Evolutionary conservation across 441 rosid genomes (phyloP), one percentile per base, ranked within the genome.

Genomic region (Pelargonium cotyledonis): DNA sequence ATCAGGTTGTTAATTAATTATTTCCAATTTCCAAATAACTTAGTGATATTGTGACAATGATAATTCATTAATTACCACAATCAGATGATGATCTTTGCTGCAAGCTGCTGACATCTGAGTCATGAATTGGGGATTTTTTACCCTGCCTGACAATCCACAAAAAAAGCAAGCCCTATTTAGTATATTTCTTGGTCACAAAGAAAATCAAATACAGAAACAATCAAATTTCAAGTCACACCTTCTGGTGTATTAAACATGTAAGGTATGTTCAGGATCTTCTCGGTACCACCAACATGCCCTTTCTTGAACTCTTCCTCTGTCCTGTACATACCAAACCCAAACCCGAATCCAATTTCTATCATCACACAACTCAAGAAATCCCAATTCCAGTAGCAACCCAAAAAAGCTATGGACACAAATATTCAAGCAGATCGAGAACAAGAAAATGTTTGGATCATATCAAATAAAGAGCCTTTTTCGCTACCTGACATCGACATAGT

Each of bases 101-200:
- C 58, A 51, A 51, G 58, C 58, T 51, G 58, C 58, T 51, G 58
- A 51, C 12, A 49, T 49, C 55, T 49, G 55, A 49, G 16, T 49
- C 15, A 49, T 12, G 55, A 49, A 49, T 49, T 49, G 16, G n/a
- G 55, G 55, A 49, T 49, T 49, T 14, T 49, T 49, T 7, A 49
- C 55, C 55, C 55, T 49, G 15, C 55, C 55, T 49, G 4, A 49
- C 5, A 1, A 12, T 11, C 11, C 9, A 46, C 1, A n/a, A n/a
- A 2, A 46, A 46, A 2, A 8, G 11, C 11, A 46, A 8, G 9
- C 11, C 11, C 1, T 46, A 46, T 46, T 8, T 46, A 46, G 11
- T 46, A 26, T 26, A 26, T 1, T 26, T 26, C 31, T 26, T 26
- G 31, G 31, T 26, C 31, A 26, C 31, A 26, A 26, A 26, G 31